Evolutionary conservation across 768 basidiomycete genomes (phyloP).

Genomic region (Vishniacozyma victoriae): DNA sequence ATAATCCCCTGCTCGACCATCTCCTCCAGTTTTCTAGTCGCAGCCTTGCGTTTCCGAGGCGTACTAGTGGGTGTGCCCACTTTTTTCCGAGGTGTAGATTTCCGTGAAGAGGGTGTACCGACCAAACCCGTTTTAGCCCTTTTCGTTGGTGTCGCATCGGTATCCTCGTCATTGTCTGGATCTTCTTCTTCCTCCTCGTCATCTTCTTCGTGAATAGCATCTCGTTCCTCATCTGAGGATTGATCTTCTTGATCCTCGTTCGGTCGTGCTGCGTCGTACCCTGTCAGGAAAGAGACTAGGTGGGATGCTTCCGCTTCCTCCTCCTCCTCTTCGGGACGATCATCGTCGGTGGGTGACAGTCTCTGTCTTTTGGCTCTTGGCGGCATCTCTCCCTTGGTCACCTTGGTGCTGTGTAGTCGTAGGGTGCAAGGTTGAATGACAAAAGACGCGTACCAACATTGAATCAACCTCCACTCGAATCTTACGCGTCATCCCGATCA

Average conservation of each 20-base stretch:
- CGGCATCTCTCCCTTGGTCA: too few relatives aligned
- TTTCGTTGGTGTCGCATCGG: constrained; percentile 20
- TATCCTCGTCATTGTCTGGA: constrained; percentile 12
- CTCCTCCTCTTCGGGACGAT: constrained; percentile 2
- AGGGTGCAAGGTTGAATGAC: too few relatives aligned
- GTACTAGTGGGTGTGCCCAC: background rate
- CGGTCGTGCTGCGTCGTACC: constrained; percentile 23
- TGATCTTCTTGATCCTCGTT: constrained; percentile 15
- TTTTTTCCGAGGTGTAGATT: background rate
- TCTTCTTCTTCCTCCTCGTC: constrained; percentile 27
- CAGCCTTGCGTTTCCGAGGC: background rate
- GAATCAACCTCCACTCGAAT: too few relatives aligned
- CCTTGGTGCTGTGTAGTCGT: too few relatives aligned
- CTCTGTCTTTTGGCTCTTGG: background rate
- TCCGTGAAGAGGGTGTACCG: constrained; percentile 6
- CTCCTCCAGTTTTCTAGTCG: background rate
- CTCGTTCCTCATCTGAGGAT: constrained; percentile 6
- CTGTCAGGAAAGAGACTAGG: constrained; percentile 37
- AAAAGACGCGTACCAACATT: too few relatives aligned
- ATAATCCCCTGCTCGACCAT: constrained; percentile 47
- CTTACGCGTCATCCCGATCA: too few relatives aligned
- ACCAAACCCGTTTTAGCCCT: constrained; percentile 19
- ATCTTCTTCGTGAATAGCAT: constrained; percentile 16
- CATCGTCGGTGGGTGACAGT: constrained; percentile 4
- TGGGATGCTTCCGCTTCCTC: constrained; percentile 20